Conservation (phyloP, 805 yeast genomes). For the Kodamaea restingae region DNA sequence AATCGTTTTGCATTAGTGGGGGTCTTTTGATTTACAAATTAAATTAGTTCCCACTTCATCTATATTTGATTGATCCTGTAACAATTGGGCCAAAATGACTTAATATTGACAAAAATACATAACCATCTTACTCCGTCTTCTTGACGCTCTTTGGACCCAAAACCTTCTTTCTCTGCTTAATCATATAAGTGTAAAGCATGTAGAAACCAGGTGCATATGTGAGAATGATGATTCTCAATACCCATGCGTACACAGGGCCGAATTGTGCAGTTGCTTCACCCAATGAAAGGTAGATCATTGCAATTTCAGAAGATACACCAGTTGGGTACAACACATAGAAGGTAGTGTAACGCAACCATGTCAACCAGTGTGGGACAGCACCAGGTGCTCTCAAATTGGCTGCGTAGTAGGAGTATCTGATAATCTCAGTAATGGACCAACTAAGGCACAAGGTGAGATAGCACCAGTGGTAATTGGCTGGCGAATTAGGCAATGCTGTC, state of each 20-base stretch:
- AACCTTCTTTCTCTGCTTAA: slow-evolving; percentile 79
- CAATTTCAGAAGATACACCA: slow-evolving; percentile 85
- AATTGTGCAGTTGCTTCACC: slow-evolving; percentile 56
- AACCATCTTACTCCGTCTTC: slow-evolving; percentile 13
- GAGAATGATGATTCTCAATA: slow-evolving; percentile 53
- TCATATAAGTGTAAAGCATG: slow-evolving; percentile 80
- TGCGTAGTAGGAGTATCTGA: slow-evolving; percentile 86
- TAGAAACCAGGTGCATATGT: slow-evolving; percentile 86
- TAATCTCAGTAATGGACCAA: slow-evolving; percentile 93
- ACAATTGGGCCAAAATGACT: too few relatives aligned
- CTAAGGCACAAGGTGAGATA: slow-evolving; percentile 70
- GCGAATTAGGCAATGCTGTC: slow-evolving; percentile 66
- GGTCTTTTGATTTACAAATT: too few relatives aligned
- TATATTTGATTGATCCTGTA: too few relatives aligned
- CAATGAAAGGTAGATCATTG: slow-evolving; percentile 65
- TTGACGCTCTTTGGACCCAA: slow-evolving; percentile 33
- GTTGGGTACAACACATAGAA: slow-evolving; percentile 83
- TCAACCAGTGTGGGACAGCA: slow-evolving; percentile 53
- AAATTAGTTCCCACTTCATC: too few relatives aligned
- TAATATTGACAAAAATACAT: too few relatives aligned
- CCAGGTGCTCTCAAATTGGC: slow-evolving; percentile 51
- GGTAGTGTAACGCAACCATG: slow-evolving; percentile 75
- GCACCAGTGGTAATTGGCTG: slow-evolving; percentile 55
- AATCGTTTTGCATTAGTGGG: too few relatives aligned
- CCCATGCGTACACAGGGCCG: slow-evolving; percentile 50